Base-by-base conservation (phyloP, 768 basidiomycete species). In the Lyophyllum atratum region DNA sequence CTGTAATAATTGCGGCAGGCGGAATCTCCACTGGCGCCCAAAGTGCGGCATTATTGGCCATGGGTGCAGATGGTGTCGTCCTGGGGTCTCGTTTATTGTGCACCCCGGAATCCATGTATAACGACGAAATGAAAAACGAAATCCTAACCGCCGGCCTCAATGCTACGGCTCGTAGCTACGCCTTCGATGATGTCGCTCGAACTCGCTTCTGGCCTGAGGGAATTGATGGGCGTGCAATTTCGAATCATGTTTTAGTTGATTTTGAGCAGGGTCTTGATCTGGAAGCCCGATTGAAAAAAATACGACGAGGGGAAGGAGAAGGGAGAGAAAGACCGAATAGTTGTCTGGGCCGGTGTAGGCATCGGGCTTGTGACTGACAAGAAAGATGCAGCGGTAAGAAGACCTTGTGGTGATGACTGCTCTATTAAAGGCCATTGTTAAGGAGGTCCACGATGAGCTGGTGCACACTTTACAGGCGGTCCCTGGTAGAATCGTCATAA, bases 31-130 rank as follows among this genome's bases (percentile, higher is more conserved):
- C 71, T 3, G 85, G 86, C 7, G 59, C 70, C 0, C 83, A 86
- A 48, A 66, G 83, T 51, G 81, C 84, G 14, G 67, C 77, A 2
- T 59, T 82, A 25, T 76, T 89, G 48, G 68, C 76, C 4, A 71
- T 83, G 51, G 85, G 86, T 28, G 85, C 80, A 0, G 66, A 77
- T 3, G 87, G 83, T 1, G 82, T 72, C 3, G 81, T 79, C 2
- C 62, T 82, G 7, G 87, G 87, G 21, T 87, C 87, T 0, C 79
- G 85, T 0, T 82, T 87, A 66, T 66, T 83, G 50, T 75, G 80
- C 66, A 83, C 85, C 0, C 69, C 70, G 22, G 85, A 86, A 61
- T 72, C 79, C 44, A 49, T 67, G 54, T 49, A 69, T 52, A 52
- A 52, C 14, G 26, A 45, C 0, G 63, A 43, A 8, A 65, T 61